A percentile compares a stretch with the other conserved stretches of the same genome.
Conservation (phyloP, 805 yeast species). For the Phaffomyces thermotolerans region DNA sequence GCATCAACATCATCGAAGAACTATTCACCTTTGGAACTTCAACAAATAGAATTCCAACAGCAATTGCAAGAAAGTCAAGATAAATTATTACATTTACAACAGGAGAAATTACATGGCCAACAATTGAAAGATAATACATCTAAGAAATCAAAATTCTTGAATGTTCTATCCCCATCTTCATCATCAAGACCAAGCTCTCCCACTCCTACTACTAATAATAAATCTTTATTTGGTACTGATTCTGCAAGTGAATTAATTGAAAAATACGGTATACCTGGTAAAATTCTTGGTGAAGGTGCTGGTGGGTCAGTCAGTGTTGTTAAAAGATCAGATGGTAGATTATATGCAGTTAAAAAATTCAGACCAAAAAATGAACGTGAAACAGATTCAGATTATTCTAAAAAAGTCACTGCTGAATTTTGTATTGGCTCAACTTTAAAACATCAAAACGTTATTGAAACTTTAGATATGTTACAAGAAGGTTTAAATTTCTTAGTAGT, state of each 20-base stretch:
- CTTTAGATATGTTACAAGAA: slow-evolving; percentile 73
- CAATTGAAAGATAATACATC: slow-evolving; percentile 3
- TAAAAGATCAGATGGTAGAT: slow-evolving; percentile 48
- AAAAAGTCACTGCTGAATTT: slow-evolving; percentile 77
- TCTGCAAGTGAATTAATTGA: slow-evolving; percentile 37
- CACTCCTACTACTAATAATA: slow-evolving; percentile 1
- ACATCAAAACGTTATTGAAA: slow-evolving; percentile 75
- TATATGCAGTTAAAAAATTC: slow-evolving; percentile 86
- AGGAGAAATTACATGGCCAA: slow-evolving; percentile 4
- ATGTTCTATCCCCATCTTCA: slow-evolving; percentile 18
- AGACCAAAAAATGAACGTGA: slow-evolving; percentile 59
- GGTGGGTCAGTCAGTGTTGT: slow-evolving; percentile 88
- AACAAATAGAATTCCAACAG: slow-evolving; percentile 9
- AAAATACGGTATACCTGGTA: slow-evolving; percentile 71
- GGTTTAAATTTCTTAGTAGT: slow-evolving; percentile 58
- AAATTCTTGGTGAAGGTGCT: slow-evolving; percentile 83
- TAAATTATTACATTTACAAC: slow-evolving; percentile 3
- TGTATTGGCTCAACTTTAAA: slow-evolving; percentile 70
- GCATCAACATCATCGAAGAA: background rate
- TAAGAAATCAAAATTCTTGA: slow-evolving; percentile 17
- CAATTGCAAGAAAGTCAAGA: slow-evolving; percentile 7
- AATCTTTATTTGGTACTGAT: slow-evolving; percentile 32
- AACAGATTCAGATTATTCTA: slow-evolving; percentile 58
- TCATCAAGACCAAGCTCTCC: slow-evolving; percentile 17
- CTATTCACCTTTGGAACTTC: slow-evolving; percentile 6